A percentile compares a stretch with the other conserved stretches of the same genome.
Evolutionary conservation across 164 flowering plant genomes (phyloP).

Genomic region (Cinnamomum chago): DNA sequence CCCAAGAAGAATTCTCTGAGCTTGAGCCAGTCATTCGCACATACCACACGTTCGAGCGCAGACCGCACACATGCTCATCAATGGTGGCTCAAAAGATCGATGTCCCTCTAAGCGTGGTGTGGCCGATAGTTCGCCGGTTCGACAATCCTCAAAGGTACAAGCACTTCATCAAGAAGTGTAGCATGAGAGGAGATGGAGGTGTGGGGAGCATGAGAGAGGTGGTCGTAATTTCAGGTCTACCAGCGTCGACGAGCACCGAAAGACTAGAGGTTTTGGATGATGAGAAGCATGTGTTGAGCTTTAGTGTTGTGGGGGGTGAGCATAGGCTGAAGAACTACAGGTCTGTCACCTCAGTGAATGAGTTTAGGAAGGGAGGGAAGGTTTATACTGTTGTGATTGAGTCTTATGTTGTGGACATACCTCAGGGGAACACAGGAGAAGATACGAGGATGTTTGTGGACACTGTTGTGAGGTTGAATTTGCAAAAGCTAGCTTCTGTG

Average conservation of each 20-base stretch:
- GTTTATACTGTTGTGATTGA: conserved; percentile 67
- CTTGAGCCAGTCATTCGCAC: conserved; percentile 38
- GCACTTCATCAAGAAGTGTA: conserved; percentile 74
- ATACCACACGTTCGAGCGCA: conserved; percentile 39
- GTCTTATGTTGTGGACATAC: conserved; percentile 71
- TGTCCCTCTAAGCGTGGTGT: conserved; percentile 51
- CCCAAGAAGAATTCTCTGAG: conserved; percentile 36
- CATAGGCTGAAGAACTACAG: conserved; percentile 58
- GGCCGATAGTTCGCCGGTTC: conserved; percentile 69
- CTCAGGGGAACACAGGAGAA: conserved; percentile 70
- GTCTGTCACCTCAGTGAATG: conserved; percentile 64
- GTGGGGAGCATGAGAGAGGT: conserved; percentile 69
- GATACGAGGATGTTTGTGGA: conserved; percentile 80
- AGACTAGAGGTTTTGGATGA: conserved; percentile 70
- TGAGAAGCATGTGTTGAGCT: conserved; percentile 55
- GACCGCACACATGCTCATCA: conserved; percentile 52
- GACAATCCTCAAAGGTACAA: conserved; percentile 72
- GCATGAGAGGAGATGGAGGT: conserved; percentile 51
- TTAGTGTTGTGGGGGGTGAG: conserved; percentile 75
- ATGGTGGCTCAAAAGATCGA: conserved; percentile 53
- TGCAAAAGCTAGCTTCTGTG: conserved; percentile 61
- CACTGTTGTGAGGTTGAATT: conserved; percentile 65
- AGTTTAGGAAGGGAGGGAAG: conserved; percentile 39
- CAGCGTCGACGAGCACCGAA: conserved; percentile 76
- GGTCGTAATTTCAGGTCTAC: conserved; percentile 69